Evolutionary conservation across 2,329 filamentous ascomycete species (phyloP), one percentile per base, ranked within the genome.

Genomic region (Tolypocladium guangdongense): DNA sequence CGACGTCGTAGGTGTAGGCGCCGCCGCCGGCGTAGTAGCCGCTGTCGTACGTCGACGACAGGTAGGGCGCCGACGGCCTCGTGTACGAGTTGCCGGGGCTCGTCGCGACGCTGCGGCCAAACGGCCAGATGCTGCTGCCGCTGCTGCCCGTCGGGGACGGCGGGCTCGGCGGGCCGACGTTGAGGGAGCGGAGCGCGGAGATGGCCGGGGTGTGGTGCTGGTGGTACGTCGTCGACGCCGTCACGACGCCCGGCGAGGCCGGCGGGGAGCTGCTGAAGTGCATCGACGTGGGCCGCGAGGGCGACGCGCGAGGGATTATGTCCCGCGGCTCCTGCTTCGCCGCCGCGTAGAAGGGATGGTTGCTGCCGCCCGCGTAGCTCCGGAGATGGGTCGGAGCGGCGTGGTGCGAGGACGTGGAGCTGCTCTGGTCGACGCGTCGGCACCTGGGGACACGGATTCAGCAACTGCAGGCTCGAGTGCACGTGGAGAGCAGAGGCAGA

Each of bases 301-400:
- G 82, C 12, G 81, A 82, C 37, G 81, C 81, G 56, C 80, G 78
- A 50, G 82, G 82, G 58, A 85, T 76, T 59, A 84, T 84, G 64
- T 84, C 82, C 60, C 75, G 74, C 51, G 77, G 79, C 62, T 83
- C 80, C 51, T 74, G 69, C 55, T 74, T 68, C 46, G 69, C 72
- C 8, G 70, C 63, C 37, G 73, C 67, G 60, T 76, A 78, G 57
- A 71, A 71, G 30, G 77, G 71, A 56, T 75, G 71, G 59, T 68
- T 70, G 54, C 60, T 51, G 18, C 6, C 32, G 27, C 43, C 65
- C 54, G 62, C 63, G 64, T 68, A 68, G 61, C 58, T 60, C 46
- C 61, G 63, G 46, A 62, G 58, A 47, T 41, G 49, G 41, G 50
- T n/a, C n/a, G 67, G 60, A 6, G 58, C 57, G 36, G 62, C 54